Percentiles rank a stretch among this genome's conserved stretches.
phyloP scores from a whole-genome alignment of 2,329 filamentous ascomycete genomes.

The Trichoderma semiorbis region DNA sequence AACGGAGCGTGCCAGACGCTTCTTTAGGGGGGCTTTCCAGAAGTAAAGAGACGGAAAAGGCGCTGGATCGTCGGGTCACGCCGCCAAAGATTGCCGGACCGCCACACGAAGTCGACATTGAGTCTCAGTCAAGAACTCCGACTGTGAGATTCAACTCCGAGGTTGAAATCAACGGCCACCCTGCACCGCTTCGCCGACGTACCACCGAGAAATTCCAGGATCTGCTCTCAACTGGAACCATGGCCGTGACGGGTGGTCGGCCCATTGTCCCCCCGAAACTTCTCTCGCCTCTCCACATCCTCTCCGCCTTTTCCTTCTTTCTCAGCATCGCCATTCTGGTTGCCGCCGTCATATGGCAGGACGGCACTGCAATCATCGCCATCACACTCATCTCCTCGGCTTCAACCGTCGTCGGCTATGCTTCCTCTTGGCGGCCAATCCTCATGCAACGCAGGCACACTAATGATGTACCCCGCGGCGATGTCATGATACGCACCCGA shows the following conservation, averaged over 20 bases:
- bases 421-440: conserved; percentile 55
- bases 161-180: conserved; percentile 8
- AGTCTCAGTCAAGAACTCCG: background rate
- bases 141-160: conserved; percentile 18
- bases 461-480: conserved; percentile 49
- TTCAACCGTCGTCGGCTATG: conserved; percentile 53
- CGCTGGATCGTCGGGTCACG: background rate
- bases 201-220: conserved; percentile 42
- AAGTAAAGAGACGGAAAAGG: background rate
- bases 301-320: conserved; percentile 49
- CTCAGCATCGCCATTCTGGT: conserved; percentile 47
- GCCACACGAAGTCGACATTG: conserved; percentile 2
- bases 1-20: background rate
- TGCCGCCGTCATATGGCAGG: conserved; percentile 38
- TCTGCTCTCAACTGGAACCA: conserved; percentile 41
- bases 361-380: conserved; percentile 39
- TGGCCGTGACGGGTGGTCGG: conserved; percentile 35
- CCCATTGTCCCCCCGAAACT: conserved; percentile 47
- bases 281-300: conserved; percentile 51
- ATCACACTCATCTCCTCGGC: conserved; percentile 50
- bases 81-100: background rate
- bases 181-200: conserved; percentile 24
- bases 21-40: background rate
- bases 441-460: conserved; percentile 50
- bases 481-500: conserved; percentile 60